Conservation (phyloP, 495 filamentous ascomycete genomes). For the Penicillium verhagenii region DNA sequence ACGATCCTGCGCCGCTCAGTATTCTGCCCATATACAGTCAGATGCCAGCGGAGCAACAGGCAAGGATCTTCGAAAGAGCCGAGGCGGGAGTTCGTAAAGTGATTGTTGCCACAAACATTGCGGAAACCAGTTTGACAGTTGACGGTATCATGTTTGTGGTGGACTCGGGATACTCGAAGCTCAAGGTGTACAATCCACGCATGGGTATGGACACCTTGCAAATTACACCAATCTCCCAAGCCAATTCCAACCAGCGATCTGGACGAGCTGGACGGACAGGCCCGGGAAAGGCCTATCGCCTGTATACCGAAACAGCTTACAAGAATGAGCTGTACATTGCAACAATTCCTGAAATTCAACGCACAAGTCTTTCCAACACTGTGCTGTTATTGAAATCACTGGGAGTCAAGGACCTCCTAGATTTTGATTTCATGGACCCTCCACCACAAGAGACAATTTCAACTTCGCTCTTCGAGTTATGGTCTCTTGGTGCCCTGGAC, state of each 20-base stretch:
- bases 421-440: conserved; percentile 99
- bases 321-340: conserved; percentile 97
- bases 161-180: conserved; percentile 91
- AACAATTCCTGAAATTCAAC: conserved; percentile 97
- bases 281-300: conserved; percentile 90
- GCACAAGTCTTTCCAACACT: conserved; percentile 93
- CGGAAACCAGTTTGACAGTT: conserved; percentile 96
- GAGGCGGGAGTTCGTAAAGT: conserved; percentile 90
- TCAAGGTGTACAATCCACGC: conserved; percentile 97
- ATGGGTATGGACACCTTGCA: conserved; percentile 99
- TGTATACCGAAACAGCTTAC: conserved; percentile 93
- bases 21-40: conserved; percentile 99
- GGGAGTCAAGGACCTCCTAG: conserved; percentile 89
- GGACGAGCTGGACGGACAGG: conserved; percentile 94
- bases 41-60: conserved; percentile 97
- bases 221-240: conserved; percentile 97
- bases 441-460: conserved; percentile 98
- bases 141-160: conserved; percentile 99
- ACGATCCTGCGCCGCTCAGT: conserved; percentile 91
- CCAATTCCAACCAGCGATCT: conserved; percentile 90
- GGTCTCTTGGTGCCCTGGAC: conserved; percentile 91
- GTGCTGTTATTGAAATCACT: conserved; percentile 92
- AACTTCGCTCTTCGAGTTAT: conserved; percentile 95
- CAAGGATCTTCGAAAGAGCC: conserved; percentile 94
- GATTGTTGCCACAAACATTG: conserved; percentile 98